A percentile compares a stretch with the other conserved stretches of the same genome.
Evolutionary conservation across 305 asterid genomes (phyloP).

Genomic region (Fraxinus velutina): DNA sequence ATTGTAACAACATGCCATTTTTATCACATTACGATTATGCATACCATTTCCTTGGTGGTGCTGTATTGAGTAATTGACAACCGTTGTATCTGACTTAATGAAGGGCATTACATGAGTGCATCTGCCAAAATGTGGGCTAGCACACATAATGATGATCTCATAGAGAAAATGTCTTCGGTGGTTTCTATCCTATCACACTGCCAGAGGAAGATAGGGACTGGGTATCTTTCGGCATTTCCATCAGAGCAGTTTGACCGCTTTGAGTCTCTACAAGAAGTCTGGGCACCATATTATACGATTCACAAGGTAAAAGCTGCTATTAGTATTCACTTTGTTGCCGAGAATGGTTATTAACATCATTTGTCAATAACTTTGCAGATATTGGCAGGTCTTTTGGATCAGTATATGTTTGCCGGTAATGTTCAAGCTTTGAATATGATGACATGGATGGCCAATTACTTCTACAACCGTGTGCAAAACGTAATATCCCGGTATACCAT

Average conservation of each 20-base stretch:
- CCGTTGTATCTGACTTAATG: constrained; percentile 13
- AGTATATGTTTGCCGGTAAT: constrained; percentile 59
- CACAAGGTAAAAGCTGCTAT: constrained; percentile 64
- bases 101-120: constrained; percentile 95
- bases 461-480: constrained; percentile 72
- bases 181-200: constrained; percentile 64
- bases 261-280: constrained; percentile 62
- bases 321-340: neutral
- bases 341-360: constrained; percentile 8
- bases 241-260: constrained; percentile 69
- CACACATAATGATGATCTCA: constrained; percentile 57
- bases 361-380: constrained; percentile 30
- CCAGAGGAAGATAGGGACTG: constrained; percentile 64
- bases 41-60: neutral
- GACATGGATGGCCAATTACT: constrained; percentile 77
- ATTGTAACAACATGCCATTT: neutral
- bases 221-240: constrained; percentile 94
- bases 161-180: constrained; percentile 51
- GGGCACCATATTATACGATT: constrained; percentile 97
- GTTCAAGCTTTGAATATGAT: constrained; percentile 58
- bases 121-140: constrained; percentile 94
- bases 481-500: constrained; percentile 59
- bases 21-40: neutral
- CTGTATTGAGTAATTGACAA: constrained; percentile 3
- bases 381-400: constrained; percentile 84